Base-by-base conservation (phyloP, 139 green algal genomes). In the Closterium sp. region DNA sequence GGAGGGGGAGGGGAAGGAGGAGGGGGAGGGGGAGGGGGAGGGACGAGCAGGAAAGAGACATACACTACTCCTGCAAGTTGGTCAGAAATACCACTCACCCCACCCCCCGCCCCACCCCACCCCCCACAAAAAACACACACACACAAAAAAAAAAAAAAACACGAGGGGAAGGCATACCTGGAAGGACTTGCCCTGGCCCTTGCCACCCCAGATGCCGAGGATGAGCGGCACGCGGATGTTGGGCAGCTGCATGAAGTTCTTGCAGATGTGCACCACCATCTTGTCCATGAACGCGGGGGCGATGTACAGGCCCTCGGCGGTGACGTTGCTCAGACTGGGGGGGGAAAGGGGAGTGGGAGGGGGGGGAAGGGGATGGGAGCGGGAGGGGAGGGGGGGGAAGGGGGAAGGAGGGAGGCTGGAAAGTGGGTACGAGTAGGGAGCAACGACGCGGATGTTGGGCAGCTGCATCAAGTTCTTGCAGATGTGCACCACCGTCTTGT, bases 151-250 rank as follows among this genome's bases (percentile, higher is more conserved):
- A 38, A 4, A 38, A 4, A 38, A 38, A 38, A 38, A 38, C 2
- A 2, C 32, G 32, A 38, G 32, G 4, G 32, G 32, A 73, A 73
- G 50, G 17, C 50, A 22, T 29, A 87, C 87, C 32, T 99, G 97
- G 97, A 99, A 99, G 94, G 97, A 99, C 97, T 99, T 99, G 92
- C 97, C 97, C 96, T 99, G 98, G 88, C 98, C 98, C 97, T 99
- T 99, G 93, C 98, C 98, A 95, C 98, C 98, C 98, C 98, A 99
- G 96, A 99, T 98, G 88, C 98, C 98, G 90, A 99, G 95, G 92
- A 99, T 99, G 50, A 99, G 97, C 87, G 98, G 98, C 31, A 98
- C 93, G 95, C 97, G 97, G 94, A 97, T 97, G 95, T 98, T 98
- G 89, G 97, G 97, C 87, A 98, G 95, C 91, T 97, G 95, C 93